These are phyloP conservation scores for Tuber umbilicatum DNA, from an alignment of 495 filamentous ascomycete species.

Conservation along the genomic window DNA sequence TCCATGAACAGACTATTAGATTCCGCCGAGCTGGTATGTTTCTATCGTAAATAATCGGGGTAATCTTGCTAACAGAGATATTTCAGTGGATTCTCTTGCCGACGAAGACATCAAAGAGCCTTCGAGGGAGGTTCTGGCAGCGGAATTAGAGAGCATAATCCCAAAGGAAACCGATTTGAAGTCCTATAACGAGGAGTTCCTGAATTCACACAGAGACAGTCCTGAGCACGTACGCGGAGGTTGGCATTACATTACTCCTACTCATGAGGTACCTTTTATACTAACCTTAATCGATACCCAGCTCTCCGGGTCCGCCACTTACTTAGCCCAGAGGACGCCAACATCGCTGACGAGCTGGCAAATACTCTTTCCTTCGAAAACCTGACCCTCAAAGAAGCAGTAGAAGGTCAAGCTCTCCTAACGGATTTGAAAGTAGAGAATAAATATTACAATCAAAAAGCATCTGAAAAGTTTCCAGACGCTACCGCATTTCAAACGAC, in stretches of 20 bases:
- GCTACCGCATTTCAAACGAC: slow-evolving; percentile 13
- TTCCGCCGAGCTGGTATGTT: slow-evolving; percentile 56
- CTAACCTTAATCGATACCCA: slow-evolving; percentile 42
- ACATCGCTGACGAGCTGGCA: slow-evolving; percentile 57
- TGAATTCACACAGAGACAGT: slow-evolving; percentile 57
- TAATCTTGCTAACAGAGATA: slow-evolving; percentile 4
- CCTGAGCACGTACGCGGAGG: slow-evolving; percentile 51
- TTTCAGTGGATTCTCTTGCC: slow-evolving; percentile 26
- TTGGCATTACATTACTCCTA: slow-evolving; percentile 8
- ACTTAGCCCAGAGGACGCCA: slow-evolving; percentile 53
- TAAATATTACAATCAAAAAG: slow-evolving; percentile 56
- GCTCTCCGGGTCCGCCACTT: slow-evolving; percentile 56
- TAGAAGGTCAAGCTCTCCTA: slow-evolving; percentile 54
- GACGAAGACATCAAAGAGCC: slow-evolving; percentile 37
- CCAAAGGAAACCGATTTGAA: slow-evolving; percentile 54
- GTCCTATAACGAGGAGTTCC: slow-evolving; percentile 63
- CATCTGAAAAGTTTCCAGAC: slow-evolving; percentile 60
- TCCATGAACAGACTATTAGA: slow-evolving; percentile 67
- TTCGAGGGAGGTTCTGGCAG: slow-evolving; percentile 29
- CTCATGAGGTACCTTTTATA: slow-evolving; percentile 1
- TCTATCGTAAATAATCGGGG: not conserved
- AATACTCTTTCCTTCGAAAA: slow-evolving; percentile 52
- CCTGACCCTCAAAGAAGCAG: slow-evolving; percentile 57
- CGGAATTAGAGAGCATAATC: slow-evolving; percentile 52
- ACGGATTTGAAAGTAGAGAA: slow-evolving; percentile 55